Percentiles rank a stretch among this genome's conserved stretches.
Conservation (phyloP, 768 basidiomycete genomes). For the Cystobasidium ongulense region DNA sequence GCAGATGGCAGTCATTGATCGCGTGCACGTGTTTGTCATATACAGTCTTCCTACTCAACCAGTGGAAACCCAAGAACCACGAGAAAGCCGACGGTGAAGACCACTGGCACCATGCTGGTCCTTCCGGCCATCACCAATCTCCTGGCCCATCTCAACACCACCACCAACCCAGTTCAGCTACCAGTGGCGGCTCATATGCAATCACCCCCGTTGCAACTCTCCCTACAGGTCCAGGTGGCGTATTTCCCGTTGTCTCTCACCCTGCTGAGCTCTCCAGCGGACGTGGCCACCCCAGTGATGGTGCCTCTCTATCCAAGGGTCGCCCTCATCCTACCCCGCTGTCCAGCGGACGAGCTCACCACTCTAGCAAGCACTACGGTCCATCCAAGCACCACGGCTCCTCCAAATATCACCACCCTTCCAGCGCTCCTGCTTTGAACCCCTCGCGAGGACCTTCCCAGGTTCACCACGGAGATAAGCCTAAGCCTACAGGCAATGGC, state of each 20-base stretch:
- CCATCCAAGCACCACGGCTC: background rate
- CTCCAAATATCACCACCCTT: background rate
- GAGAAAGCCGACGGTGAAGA: background rate
- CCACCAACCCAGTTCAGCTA: background rate
- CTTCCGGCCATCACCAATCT: background rate
- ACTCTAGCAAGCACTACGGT: background rate
- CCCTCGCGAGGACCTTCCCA: conserved; percentile 8
- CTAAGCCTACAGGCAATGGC: conserved; percentile 14
- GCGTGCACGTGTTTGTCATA: too few species aligned
- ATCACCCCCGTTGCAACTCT: background rate
- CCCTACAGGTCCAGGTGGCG: background rate
- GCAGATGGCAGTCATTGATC: background rate
- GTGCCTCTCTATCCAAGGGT: background rate
- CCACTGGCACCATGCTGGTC: background rate
- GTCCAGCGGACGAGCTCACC: background rate
- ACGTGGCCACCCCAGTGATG: background rate
- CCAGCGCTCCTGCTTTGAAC: background rate
- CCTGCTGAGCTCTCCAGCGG: background rate
- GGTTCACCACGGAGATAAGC: background rate
- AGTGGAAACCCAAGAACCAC: conserved; percentile 27
- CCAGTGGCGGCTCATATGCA: background rate
- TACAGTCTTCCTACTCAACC: conserved; percentile 15
- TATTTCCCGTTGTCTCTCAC: background rate
- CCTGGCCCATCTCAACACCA: background rate
- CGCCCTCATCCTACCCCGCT: background rate